Evolutionary conservation across 257 asterid genomes (phyloP).

Genomic region (Solanum habrochaites): DNA sequence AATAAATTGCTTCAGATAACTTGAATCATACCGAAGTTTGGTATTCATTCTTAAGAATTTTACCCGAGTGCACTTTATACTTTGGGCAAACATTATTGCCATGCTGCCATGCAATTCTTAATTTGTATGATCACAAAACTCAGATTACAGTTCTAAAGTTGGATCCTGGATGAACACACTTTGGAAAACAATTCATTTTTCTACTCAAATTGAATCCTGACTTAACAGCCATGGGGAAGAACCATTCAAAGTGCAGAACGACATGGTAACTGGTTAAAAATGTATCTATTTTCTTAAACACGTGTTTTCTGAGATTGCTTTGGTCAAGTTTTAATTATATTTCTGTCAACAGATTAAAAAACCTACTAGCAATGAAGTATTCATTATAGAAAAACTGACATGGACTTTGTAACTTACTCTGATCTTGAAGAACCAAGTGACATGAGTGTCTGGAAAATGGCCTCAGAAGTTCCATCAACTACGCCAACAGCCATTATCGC

Average conservation of each 20-base stretch:
- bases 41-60: background rate
- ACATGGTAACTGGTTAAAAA: background rate
- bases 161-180: background rate
- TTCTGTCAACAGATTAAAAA: background rate
- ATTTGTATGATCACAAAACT: background rate
- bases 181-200: background rate
- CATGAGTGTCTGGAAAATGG: constrained; percentile 86
- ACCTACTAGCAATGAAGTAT: background rate
- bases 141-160: background rate
- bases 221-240: background rate
- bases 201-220: background rate
- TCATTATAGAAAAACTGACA: background rate
- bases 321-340: background rate
- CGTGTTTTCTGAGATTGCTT: background rate
- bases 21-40: background rate
- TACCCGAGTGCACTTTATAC: background rate
- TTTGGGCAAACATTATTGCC: background rate
- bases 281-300: background rate
- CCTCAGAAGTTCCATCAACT: constrained; percentile 83
- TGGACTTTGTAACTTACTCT: constrained; percentile 44
- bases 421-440: constrained; percentile 97
- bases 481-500: constrained; percentile 98
- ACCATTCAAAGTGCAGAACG: background rate
- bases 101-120: background rate
- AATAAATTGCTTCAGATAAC: background rate